Evolutionary conservation across 129 eudicot species (phyloP).

Genomic region (Artemisia annua): DNA sequence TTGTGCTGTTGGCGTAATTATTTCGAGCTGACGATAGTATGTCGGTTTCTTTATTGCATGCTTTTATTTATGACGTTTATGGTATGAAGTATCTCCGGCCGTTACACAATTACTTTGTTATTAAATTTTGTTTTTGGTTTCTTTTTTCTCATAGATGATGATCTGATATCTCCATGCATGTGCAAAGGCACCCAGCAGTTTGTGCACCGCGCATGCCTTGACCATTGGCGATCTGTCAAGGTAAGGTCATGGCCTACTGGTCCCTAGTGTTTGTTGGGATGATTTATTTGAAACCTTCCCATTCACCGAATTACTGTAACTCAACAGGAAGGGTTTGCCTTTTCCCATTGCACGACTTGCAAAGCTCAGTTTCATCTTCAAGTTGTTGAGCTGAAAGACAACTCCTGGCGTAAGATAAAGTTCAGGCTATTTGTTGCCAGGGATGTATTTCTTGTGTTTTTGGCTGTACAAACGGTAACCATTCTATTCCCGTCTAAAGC

Average conservation of each 20-base stretch:
- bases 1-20: conserved; percentile 20
- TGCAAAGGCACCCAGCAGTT: conserved; percentile 96
- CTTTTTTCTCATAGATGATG: conserved; percentile 45
- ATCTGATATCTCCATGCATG: conserved; percentile 90
- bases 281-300: neutral
- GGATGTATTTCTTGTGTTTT: conserved; percentile 80
- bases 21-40: conserved; percentile 15
- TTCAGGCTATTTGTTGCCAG: conserved; percentile 88
- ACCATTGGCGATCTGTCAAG: conserved; percentile 96
- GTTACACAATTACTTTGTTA: neutral
- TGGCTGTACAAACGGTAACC: conserved; percentile 79
- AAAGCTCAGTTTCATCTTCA: conserved; percentile 90
- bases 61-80: conserved; percentile 18
- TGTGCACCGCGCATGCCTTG: conserved; percentile 91
- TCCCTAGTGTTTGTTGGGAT: neutral
- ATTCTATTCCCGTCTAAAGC: neutral
- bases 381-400: conserved; percentile 56
- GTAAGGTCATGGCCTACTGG: conserved; percentile 23
- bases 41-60: neutral
- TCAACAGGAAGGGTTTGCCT: conserved; percentile 88
- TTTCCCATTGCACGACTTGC: conserved; percentile 93
- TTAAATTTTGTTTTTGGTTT: neutral
- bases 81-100: conserved; percentile 12
- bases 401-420: conserved; percentile 77
- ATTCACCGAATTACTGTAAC: conserved; percentile 6